phyloP scores from a whole-genome alignment of 371 early-diverging fungal species.

The Circinella umbellata region DNA sequence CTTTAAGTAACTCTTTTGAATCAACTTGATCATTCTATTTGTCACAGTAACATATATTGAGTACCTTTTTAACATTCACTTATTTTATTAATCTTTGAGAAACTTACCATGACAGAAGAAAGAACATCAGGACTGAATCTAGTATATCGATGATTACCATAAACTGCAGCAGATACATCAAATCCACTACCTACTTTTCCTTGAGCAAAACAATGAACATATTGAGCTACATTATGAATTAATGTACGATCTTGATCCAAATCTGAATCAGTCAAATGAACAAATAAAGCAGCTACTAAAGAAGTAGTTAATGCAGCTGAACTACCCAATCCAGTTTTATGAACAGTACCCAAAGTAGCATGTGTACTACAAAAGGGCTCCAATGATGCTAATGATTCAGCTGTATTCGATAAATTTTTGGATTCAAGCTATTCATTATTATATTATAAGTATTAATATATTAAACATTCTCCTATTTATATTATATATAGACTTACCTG shows the following conservation, averaged over 20 bases:
- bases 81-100: background rate
- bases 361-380: conserved; percentile 74
- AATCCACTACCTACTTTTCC: conserved; percentile 98
- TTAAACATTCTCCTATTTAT: background rate
- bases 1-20: conserved; percentile 24
- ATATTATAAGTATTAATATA: background rate
- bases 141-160: conserved; percentile 85
- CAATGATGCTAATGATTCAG: conserved; percentile 62
- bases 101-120: conserved; percentile 60
- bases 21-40: conserved; percentile 35
- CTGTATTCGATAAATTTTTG: conserved; percentile 55
- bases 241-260: conserved; percentile 40
- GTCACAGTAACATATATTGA: background rate
- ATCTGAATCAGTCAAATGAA: conserved; percentile 61
- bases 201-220: conserved; percentile 94
- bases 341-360: conserved; percentile 74
- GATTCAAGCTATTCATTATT: conserved; percentile 37
- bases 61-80: no score
- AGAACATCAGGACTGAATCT: conserved; percentile 82
- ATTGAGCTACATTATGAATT: conserved; percentile 88
- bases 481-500: conserved; percentile 44
- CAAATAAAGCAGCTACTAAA: conserved; percentile 78
- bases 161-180: conserved; percentile 93
- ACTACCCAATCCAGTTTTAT: conserved; percentile 96
- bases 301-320: conserved; percentile 94